Conservation (phyloP, 2,329 filamentous ascomycete species). For the Echinosphaeria canescens region DNA sequence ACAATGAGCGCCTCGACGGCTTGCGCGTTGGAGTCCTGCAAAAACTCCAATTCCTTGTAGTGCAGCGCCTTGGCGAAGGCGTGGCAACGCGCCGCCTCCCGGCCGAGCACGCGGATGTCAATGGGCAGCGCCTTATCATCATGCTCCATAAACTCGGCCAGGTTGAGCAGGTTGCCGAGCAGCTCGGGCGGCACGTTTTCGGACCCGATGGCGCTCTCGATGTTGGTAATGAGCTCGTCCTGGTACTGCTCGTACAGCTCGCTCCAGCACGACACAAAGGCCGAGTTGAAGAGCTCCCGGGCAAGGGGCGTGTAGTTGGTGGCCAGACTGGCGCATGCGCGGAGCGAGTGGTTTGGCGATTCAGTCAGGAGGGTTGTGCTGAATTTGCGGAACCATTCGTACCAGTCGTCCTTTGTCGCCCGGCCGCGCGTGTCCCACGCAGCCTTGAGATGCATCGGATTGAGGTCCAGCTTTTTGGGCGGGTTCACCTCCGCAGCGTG, state of each 20-base stretch:
- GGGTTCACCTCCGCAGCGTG: slow-evolving; percentile 57
- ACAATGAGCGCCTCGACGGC: slow-evolving; percentile 95
- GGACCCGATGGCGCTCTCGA: slow-evolving; percentile 88
- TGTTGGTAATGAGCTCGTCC: slow-evolving; percentile 85
- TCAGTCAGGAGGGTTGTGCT: slow-evolving; percentile 90
- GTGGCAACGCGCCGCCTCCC: slow-evolving; percentile 91
- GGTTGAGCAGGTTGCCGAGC: slow-evolving; percentile 77
- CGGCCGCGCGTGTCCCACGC: slow-evolving; percentile 96
- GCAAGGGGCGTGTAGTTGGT: slow-evolving; percentile 83
- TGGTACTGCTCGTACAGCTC: slow-evolving; percentile 89
- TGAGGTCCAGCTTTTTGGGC: slow-evolving; percentile 89
- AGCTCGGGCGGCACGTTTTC: slow-evolving; percentile 93
- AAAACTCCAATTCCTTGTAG: slow-evolving; percentile 96
- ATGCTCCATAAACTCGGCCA: slow-evolving; percentile 99
- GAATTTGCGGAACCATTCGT: slow-evolving; percentile 94
- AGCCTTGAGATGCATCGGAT: slow-evolving; percentile 88
- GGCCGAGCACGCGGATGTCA: slow-evolving; percentile 82
- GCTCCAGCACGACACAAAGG: slow-evolving; percentile 97
- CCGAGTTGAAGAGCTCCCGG: slow-evolving; percentile 91
- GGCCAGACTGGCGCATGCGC: slow-evolving; percentile 80
- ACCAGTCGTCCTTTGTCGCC: slow-evolving; percentile 96
- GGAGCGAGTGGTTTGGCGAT: slow-evolving; percentile 83
- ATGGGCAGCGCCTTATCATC: slow-evolving; percentile 97
- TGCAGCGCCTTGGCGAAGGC: slow-evolving; percentile 96
- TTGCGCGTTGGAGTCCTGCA: slow-evolving; percentile 89